Conservation (phyloP, 345 rosid genomes). For the Lepidium africanum region DNA sequence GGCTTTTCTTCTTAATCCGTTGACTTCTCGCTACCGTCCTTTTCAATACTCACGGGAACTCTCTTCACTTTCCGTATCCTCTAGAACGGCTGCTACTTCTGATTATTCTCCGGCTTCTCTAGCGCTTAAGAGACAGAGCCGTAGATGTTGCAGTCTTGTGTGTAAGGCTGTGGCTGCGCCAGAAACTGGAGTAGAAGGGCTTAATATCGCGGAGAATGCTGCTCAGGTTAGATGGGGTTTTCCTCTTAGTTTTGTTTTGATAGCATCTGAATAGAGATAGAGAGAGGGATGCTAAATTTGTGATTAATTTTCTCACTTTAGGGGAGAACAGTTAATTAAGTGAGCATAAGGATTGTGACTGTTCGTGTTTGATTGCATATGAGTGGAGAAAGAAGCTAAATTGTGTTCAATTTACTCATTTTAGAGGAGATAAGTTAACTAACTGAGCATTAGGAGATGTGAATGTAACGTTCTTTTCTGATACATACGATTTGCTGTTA, state of each 20-base stretch:
- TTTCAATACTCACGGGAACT: constrained; percentile 7
- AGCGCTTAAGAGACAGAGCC: constrained; percentile 26
- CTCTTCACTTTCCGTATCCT: constrained; percentile 25
- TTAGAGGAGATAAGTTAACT: not conserved
- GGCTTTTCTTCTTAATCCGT: constrained; percentile 34
- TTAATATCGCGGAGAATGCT: constrained; percentile 86
- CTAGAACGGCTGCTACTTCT: constrained; percentile 12
- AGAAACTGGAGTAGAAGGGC: constrained; percentile 41
- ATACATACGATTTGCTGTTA: not conserved
- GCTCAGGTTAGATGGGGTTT: constrained; percentile 46
- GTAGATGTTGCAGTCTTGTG: constrained; percentile 27
- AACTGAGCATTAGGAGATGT: not conserved
- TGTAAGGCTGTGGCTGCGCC: constrained; percentile 64
- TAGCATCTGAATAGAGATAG: not conserved
- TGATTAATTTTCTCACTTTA: not conserved
- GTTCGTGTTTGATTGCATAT: not conserved
- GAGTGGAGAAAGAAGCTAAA: not conserved
- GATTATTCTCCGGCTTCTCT: constrained; percentile 1
- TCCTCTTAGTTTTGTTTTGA: not conserved
- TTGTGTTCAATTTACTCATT: not conserved
- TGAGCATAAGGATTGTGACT: not conserved
- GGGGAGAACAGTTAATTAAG: not conserved
- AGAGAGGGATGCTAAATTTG: not conserved
- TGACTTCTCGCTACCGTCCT: constrained; percentile 29
- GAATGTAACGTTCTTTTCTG: not conserved